A percentile compares a stretch with the other conserved stretches of the same genome.
Conservation (phyloP, 2,329 filamentous ascomycete species). For the Daldinia eschscholtzii region DNA sequence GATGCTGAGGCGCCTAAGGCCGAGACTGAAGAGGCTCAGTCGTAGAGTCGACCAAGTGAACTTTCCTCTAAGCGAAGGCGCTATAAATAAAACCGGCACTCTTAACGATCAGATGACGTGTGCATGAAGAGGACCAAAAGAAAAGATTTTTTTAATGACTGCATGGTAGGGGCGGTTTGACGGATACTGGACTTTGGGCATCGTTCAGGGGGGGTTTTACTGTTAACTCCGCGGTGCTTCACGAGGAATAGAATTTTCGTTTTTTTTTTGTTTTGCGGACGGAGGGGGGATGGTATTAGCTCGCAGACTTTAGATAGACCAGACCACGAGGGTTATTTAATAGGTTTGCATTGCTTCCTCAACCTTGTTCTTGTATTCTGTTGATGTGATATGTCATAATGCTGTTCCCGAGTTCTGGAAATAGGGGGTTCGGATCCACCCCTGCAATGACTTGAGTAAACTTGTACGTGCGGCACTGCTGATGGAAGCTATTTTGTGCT, state of each 20-base stretch:
- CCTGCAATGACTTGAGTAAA: too few species aligned
- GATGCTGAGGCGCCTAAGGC: slow-evolving; percentile 68
- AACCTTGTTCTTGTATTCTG: neutral
- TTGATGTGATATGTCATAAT: neutral
- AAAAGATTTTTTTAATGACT: slow-evolving; percentile 34
- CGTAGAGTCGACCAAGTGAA: slow-evolving; percentile 34
- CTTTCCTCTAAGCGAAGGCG: slow-evolving; percentile 12
- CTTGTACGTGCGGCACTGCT: too few species aligned
- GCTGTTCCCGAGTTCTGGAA: neutral
- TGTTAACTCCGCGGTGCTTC: slow-evolving; percentile 28
- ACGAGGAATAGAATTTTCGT: slow-evolving; percentile 35
- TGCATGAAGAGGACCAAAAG: slow-evolving; percentile 26
- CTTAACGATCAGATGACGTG: slow-evolving; percentile 11
- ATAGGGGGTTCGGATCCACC: too few species aligned
- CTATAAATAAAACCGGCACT: neutral
- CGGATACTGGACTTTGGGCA: slow-evolving; percentile 36
- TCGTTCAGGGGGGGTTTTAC: slow-evolving; percentile 24
- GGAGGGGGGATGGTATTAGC: slow-evolving; percentile 21
- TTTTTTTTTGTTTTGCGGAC: slow-evolving; percentile 20
- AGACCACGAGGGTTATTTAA: slow-evolving; percentile 29
- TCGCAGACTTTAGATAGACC: slow-evolving; percentile 39
- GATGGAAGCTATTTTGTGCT: too few species aligned
- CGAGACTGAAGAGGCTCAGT: slow-evolving; percentile 62
- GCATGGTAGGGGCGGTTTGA: slow-evolving; percentile 34
- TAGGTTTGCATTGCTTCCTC: slow-evolving; percentile 5